Percentiles rank a stretch among this genome's conserved stretches.
Conservation (phyloP, 2,329 filamentous ascomycete genomes). For the Cladobotryum protrusum region DNA sequence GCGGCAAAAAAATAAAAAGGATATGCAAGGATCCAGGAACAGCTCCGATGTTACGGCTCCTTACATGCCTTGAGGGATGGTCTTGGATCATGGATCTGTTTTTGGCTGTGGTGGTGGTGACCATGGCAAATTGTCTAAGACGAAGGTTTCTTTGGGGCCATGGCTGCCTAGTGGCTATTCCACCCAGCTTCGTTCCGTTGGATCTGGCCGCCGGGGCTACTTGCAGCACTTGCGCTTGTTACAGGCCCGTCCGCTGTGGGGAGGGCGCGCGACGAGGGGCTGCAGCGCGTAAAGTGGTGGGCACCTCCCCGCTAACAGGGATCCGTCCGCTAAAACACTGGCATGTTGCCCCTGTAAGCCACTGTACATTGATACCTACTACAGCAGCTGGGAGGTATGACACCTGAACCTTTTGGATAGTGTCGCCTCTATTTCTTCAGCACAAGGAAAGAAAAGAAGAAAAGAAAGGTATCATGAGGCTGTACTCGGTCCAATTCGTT, state of each 20-base stretch:
- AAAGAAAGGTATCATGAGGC: background rate
- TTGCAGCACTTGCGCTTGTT: too few relatives aligned
- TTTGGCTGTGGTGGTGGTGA: background rate
- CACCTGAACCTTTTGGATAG: background rate
- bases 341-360: slow-evolving; percentile 12
- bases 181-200: slow-evolving; percentile 6
- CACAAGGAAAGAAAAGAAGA: background rate
- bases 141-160: slow-evolving; percentile 25
- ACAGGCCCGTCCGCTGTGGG: too few relatives aligned
- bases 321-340: background rate
- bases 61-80: too few relatives aligned
- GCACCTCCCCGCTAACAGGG: slow-evolving; percentile 9
- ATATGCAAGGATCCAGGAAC: slow-evolving; percentile 14
- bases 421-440: background rate
- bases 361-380: too few relatives aligned
- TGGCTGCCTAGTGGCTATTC: slow-evolving; percentile 27
- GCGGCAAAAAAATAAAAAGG: background rate
- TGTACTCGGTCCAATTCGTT: too few relatives aligned
- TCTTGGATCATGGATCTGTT: too few relatives aligned
- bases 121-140: slow-evolving; percentile 8
- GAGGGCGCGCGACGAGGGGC: slow-evolving; percentile 2
- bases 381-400: background rate
- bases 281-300: slow-evolving; percentile 10
- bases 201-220: slow-evolving; percentile 2
- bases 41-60: background rate